These are phyloP conservation scores for Alternaria consortialis DNA, from an alignment of 2,329 filamentous ascomycete genomes.

Conservation along the genomic window DNA sequence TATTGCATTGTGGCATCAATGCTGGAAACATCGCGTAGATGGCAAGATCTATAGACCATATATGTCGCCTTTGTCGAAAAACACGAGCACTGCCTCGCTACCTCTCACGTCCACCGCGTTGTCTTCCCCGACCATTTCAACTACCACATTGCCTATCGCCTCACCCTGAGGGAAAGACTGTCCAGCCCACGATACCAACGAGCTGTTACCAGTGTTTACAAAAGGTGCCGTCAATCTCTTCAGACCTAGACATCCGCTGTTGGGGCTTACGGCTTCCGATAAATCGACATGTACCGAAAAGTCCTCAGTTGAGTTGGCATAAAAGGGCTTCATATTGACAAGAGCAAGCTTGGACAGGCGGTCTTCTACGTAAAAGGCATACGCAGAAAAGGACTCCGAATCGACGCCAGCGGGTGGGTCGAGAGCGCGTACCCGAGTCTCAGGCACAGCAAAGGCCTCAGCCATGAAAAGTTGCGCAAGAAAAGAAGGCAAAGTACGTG, in stretches of 20 bases:
- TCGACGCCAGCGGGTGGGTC: conserved; percentile 1
- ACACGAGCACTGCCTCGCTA: conserved; percentile 17
- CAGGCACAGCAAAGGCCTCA: conserved; percentile 9
- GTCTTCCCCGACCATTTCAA: conserved; percentile 10
- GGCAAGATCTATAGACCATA: conserved; percentile 5
- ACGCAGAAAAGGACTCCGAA: conserved; percentile 13
- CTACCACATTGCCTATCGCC: conserved; percentile 1
- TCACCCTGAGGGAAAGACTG: conserved; percentile 18
- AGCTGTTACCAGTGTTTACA: conserved; percentile 12
- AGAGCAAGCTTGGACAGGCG: conserved; percentile 14
- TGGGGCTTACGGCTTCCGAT: neutral
- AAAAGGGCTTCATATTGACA: conserved; percentile 20
- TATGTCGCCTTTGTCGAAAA: conserved; percentile 10
- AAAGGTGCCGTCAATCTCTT: conserved; percentile 12
- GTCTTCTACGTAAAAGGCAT: conserved; percentile 19
- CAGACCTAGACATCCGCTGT: neutral
- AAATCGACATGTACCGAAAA: conserved; percentile 7
- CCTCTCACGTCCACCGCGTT: conserved; percentile 8
- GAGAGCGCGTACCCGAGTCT: conserved; percentile 6
- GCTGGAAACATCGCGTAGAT: neutral
- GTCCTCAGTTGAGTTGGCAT: conserved; percentile 8
- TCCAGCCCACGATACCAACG: conserved; percentile 11
- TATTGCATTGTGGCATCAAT: neutral
- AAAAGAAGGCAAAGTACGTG: conserved; percentile 16
- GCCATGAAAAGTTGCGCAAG: conserved; percentile 19